Base-by-base conservation (phyloP, 164 flowering plant species). In the Nelumbo lutea region DNA sequence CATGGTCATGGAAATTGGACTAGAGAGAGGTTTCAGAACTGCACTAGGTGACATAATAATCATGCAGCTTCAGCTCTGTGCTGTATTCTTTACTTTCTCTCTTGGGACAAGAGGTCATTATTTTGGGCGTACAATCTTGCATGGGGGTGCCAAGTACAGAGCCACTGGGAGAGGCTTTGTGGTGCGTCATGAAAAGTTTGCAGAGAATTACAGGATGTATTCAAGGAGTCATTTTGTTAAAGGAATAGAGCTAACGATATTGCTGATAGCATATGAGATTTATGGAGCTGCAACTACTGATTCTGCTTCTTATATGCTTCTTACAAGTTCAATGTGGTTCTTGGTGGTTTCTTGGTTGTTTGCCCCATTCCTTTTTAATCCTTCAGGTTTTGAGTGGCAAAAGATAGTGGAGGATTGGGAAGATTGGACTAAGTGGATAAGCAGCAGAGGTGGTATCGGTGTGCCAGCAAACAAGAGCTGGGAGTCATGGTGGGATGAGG, bases 401-500 rank as follows among this genome's bases (percentile, higher is more conserved):
- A 96, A 96, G 85, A 88, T 91, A 70, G 97, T 91, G 65, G 99
- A 96, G 1, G 99, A 96, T 66, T 93, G 89, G 88, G 96, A 91
- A 59, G 99, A 96, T 68, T 96, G 98, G 98, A 7, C 80, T 10
- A 96, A 96, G 75, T 96, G 99, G 99, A 93, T 93, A 39, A 90
- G 79, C 75, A 86, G 82, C 73, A 70, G 77, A 45, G 99, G 99
- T 7, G 98, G 99, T 57, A 88, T 96, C 72, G 97, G 98, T 62
- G 96, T 91, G 42, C 96, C 95, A 1, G 90, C 96, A 73, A 78
- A 46, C 78, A 91, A 93, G 81, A 93, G 98, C 78, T 96, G 98
- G 99, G 97, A 96, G 73, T 93, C 98, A 3, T 96, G 99, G 99
- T 96, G 99, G 99, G 91, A 86, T 4, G 98, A 96, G 72, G 99